Evolutionary conservation across 2,329 filamentous ascomycete species (phyloP), one percentile per base, ranked within the genome.

Genomic region (Xylaria sp.): DNA sequence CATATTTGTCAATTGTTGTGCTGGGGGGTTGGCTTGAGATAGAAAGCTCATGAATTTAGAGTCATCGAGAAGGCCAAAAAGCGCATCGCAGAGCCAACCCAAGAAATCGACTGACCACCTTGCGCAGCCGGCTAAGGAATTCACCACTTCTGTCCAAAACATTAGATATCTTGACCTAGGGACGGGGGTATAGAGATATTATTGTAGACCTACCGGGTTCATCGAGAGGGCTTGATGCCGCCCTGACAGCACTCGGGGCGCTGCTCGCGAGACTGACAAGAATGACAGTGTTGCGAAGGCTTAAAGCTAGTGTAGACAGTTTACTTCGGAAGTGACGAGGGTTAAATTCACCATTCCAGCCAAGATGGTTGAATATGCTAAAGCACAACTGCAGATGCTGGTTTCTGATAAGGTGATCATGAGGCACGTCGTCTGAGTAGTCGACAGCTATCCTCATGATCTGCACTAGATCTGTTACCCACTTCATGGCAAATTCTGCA

Each of bases 61-160:
- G 67, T 89, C 86, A 58, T 85, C 83, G 58, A 85, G 81, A 11
- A 90, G 82, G 48, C 83, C 80, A 69, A 90, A 88, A 1, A 91
- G 80, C 19, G 83, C 83, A 73, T 90, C 87, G n/a, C 83, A 82
- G 11, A 90, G 77, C 87, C 88, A 91, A 2, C 85, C 83, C 54
- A 91, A 79, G 14, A 97, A 83, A 68, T 95, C 91, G 42, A 94
- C 84, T 0, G 88, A 88, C 94, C 94, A 98, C 75, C 88, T 90
- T 3, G 92, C 88, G 63, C 93, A 91, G 24, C 93, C 92, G 4
- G 90, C 86, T 11, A 97, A 82, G 53, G 90, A 88, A 48, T 90
- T 88, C 1, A 95, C 87, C 12, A 93, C 88, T 76, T 95, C 93
- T 89, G 61, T 36, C 30, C 12, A 67, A 55, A 54, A 57, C 34